phyloP scores from a whole-genome alignment of 2,329 filamentous ascomycete genomes.

The Hypoxylon sp. region DNA sequence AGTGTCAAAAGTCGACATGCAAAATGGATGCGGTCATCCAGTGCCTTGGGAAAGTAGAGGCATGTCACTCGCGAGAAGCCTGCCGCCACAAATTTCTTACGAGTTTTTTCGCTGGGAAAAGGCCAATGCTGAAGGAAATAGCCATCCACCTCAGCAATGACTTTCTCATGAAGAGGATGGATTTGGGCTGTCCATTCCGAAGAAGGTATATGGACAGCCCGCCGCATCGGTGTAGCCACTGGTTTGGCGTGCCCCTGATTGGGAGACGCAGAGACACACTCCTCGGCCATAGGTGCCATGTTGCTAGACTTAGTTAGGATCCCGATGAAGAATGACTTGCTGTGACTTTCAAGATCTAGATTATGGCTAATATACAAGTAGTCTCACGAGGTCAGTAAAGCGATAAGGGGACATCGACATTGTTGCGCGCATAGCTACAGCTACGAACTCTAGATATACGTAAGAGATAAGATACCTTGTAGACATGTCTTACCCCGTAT shows the following conservation, averaged over 20 bases:
- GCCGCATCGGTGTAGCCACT: not conserved
- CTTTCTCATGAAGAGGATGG: conserved; percentile 50
- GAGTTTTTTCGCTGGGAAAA: conserved; percentile 53
- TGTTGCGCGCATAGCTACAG: not conserved
- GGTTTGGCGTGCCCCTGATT: conserved; percentile 13
- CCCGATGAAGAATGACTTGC: not conserved
- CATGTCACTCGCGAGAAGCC: conserved; percentile 58
- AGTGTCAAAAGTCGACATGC: conserved; percentile 59
- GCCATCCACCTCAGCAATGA: conserved; percentile 56
- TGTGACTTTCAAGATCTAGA: not conserved
- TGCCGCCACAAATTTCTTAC: conserved; percentile 54
- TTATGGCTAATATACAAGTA: conserved; percentile 1
- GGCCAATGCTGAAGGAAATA: conserved; percentile 59
- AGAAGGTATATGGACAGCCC: conserved; percentile 14
- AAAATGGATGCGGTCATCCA: conserved; percentile 58
- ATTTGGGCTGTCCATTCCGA: conserved; percentile 20
- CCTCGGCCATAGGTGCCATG: conserved; percentile 14
- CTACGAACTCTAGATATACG: not conserved
- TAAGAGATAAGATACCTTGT: not conserved
- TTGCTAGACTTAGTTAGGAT: conserved; percentile 1
- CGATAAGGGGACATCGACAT: not conserved
- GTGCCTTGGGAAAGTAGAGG: conserved; percentile 57
- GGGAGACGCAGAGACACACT: conserved; percentile 3
- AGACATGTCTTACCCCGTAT: not conserved
- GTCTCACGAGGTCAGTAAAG: not conserved